Conservation (phyloP, 129 eudicot genomes). For the Saussurea involucrata region DNA sequence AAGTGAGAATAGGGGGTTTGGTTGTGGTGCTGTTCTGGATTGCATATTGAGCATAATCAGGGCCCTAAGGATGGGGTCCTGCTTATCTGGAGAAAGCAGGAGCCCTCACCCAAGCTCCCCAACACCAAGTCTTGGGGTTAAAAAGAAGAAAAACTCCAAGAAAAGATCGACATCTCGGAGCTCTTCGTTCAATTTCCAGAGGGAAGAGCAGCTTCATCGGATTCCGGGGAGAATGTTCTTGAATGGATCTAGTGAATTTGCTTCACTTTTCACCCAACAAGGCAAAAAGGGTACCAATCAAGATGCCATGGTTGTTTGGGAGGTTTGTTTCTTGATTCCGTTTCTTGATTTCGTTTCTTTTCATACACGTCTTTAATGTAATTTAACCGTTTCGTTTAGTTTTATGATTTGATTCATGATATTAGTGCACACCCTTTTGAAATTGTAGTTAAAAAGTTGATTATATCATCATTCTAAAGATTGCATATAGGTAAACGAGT, state of each 20-base stretch:
- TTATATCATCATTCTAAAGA: too few relatives aligned
- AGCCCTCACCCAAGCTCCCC: slow-evolving; percentile 80
- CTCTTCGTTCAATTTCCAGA: slow-evolving; percentile 63
- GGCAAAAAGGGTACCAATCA: slow-evolving; percentile 99
- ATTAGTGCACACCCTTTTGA: neutral
- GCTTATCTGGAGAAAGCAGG: slow-evolving; percentile 95
- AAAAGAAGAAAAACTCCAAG: slow-evolving; percentile 45
- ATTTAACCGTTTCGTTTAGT: neutral
- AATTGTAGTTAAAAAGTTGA: neutral
- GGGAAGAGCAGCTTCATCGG: slow-evolving; percentile 72
- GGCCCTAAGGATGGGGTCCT: slow-evolving; percentile 99
- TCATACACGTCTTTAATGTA: neutral
- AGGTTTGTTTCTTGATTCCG: slow-evolving; percentile 49
- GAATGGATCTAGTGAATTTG: slow-evolving; percentile 79
- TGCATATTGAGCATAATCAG: slow-evolving; percentile 73
- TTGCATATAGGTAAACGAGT: too few relatives aligned
- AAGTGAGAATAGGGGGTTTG: slow-evolving; percentile 58
- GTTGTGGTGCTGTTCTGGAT: slow-evolving; percentile 83
- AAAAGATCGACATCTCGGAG: slow-evolving; percentile 49
- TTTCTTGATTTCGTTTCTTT: neutral
- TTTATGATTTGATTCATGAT: neutral
- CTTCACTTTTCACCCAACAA: slow-evolving; percentile 84
- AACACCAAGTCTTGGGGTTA: slow-evolving; percentile 28
- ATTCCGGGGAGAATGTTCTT: slow-evolving; percentile 68
- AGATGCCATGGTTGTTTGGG: slow-evolving; percentile 99